Base-by-base conservation (phyloP, 202 grass and related monocot species). In the Saccharum hybrid region DNA sequence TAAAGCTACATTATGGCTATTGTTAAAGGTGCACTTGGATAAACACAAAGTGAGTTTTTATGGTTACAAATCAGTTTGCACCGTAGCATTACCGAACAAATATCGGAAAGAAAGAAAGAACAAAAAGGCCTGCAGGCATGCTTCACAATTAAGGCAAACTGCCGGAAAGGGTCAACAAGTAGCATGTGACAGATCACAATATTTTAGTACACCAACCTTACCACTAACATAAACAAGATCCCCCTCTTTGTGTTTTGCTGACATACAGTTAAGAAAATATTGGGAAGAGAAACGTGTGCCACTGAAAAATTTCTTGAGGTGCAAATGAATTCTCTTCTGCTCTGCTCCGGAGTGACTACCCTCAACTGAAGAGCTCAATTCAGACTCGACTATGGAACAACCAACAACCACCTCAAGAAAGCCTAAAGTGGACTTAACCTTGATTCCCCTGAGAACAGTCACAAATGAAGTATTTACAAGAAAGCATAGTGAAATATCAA, bases 191-290 rank as follows among this genome's bases (percentile, higher is more conserved):
- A 71, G 37, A 62, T 13, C 66, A 67, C 62, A 63, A 68, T 49
- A 38, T 15, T 82, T 74, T 61, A 39, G 37, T 75, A 86, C 81
- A 92, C 95, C 85, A 82, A 98, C 95, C 90, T 94, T 94, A 90
- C 95, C 95, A 75, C 90, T 98, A 83, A 94, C 88, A 91, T 93
- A 88, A 73, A 93, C 90, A 74, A 83, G 81, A 90, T 91, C 95
- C 64, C 95, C 95, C 70, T 98, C 82, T 67, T 61, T 93, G 83
- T 98, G 89, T 56, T 91, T 93, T 66, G 90, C 94, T 72, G 92
- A 79, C 8, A 98, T 87, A 82, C 68, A 81, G 45, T 84, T 86
- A 81, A 98, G 90, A 91, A 93, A 87, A 88, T 51, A 45, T 37
- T 84, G 82, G 74, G 72, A 80, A 41, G 87, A 88, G 71, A 91